Conservation (phyloP, 148 eudicot genomes). For the Fagopyrum homotropicum region DNA sequence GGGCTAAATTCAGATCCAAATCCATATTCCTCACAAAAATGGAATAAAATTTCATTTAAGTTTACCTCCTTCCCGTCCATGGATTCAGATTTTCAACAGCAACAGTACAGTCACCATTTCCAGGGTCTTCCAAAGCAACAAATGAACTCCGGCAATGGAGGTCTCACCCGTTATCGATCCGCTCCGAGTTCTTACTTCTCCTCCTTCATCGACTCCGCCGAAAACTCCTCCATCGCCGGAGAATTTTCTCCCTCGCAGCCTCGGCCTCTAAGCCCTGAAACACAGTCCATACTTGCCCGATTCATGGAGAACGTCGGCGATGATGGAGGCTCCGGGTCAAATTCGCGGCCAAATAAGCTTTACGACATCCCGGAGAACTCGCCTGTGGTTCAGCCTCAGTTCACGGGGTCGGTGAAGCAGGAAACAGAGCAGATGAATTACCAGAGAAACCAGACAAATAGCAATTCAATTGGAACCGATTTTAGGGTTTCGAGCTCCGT, state of each 20-base stretch:
- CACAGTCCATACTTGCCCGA: conserved; percentile 41
- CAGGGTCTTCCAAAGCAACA: conserved; percentile 38
- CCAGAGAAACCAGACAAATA: conserved; percentile 17
- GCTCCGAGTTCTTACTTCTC: conserved; percentile 92
- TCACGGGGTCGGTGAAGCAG: conserved; percentile 32
- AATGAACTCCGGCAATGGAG: conserved; percentile 21
- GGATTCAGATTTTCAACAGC: conserved; percentile 42
- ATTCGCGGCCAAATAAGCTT: conserved; percentile 13
- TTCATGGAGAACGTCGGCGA: conserved; percentile 35
- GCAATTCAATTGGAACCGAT: conserved; percentile 1
- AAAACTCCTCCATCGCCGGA: background rate
- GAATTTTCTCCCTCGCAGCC: conserved; percentile 14
- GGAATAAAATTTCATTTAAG: background rate
- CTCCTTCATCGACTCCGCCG: conserved; percentile 31
- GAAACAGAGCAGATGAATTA: conserved; percentile 39
- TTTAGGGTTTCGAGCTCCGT: conserved; percentile 15
- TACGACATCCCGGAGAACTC: conserved; percentile 25
- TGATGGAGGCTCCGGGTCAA: background rate
- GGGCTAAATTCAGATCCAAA: background rate
- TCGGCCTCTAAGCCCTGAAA: conserved; percentile 54
- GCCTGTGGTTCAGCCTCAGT: conserved; percentile 22
- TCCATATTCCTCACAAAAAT: background rate
- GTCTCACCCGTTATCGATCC: conserved; percentile 70
- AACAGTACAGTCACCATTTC: conserved; percentile 29
- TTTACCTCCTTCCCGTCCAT: conserved; percentile 12